phyloP scores from a whole-genome alignment of 306 rosid species.

The Cucurbita moschata region DNA sequence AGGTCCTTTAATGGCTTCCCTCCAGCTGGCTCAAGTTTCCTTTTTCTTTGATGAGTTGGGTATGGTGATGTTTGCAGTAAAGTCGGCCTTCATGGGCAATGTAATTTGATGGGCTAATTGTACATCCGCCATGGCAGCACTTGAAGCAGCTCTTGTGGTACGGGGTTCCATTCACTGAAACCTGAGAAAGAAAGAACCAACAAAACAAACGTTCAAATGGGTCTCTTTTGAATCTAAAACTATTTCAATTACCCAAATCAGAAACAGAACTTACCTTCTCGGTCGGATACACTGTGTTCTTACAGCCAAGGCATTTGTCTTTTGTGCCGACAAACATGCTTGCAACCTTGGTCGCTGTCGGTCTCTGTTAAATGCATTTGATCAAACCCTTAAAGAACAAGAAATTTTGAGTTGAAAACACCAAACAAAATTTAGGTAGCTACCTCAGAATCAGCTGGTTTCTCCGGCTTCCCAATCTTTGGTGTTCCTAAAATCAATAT shows the following conservation, averaged over 20 bases:
- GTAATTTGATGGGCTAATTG: slow-evolving; percentile 91
- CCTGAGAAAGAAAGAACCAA: slow-evolving; percentile 18
- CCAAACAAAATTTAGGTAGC: slow-evolving; percentile 8
- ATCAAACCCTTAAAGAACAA: not conserved
- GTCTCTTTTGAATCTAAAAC: not conserved
- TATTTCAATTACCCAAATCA: not conserved
- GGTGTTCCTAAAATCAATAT: slow-evolving; percentile 56
- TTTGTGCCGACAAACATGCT: slow-evolving; percentile 89
- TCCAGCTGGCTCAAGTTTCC: slow-evolving; percentile 97
- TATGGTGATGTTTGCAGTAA: slow-evolving; percentile 93
- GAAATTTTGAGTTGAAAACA: not conserved
- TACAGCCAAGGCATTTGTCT: slow-evolving; percentile 90
- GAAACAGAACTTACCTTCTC: slow-evolving; percentile 49
- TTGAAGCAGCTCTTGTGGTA: slow-evolving; percentile 96
- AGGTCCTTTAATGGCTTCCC: slow-evolving; percentile 43
- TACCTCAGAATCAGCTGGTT: slow-evolving; percentile 47
- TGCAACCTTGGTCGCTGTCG: slow-evolving; percentile 49
- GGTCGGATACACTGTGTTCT: slow-evolving; percentile 83
- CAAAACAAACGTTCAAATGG: not conserved
- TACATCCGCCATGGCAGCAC: slow-evolving; percentile 95
- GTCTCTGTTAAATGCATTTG: slow-evolving; percentile 36
- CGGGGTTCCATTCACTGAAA: slow-evolving; percentile 85
- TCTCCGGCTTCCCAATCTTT: slow-evolving; percentile 76
- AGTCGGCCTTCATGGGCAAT: slow-evolving; percentile 94
- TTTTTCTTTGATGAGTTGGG: slow-evolving; percentile 85